Evolutionary conservation across 1,139 yeast species (phyloP).

Genomic region (Kurtzmaniella quercitrusa): DNA sequence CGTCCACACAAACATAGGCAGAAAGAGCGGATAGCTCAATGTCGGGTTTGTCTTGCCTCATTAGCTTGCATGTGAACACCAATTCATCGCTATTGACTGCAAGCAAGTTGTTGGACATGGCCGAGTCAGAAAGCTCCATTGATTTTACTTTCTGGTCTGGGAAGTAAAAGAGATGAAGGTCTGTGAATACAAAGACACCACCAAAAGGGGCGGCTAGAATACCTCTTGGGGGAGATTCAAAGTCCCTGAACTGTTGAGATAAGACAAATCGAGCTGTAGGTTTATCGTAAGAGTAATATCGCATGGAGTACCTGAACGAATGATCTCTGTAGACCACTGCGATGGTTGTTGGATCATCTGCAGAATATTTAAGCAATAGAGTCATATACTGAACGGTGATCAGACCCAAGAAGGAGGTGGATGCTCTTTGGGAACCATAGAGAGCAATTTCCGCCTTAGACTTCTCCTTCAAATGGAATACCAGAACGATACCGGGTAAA

Average conservation of each 20-base stretch:
- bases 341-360: conserved; percentile 9
- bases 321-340: conserved; percentile 36
- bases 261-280: conserved; percentile 11
- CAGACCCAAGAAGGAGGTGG: conserved; percentile 5
- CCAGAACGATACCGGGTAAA: conserved; percentile 28
- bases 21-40: conserved; percentile 1
- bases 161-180: conserved; percentile 29
- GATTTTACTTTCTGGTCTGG: conserved; percentile 15
- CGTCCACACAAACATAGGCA: conserved; percentile 5
- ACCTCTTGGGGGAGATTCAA: conserved; percentile 29
- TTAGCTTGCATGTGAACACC: conserved; percentile 11
- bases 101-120: conserved; percentile 5
- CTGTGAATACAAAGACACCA: conserved; percentile 30
- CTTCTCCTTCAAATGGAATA: conserved; percentile 14
- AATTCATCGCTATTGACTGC: conserved; percentile 9
- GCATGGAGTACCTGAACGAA: conserved; percentile 27
- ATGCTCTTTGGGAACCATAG: not conserved
- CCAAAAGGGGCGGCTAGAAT: conserved; percentile 20
- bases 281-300: conserved; percentile 22
- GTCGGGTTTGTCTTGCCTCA: not conserved
- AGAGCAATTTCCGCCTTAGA: conserved; percentile 19
- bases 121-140: conserved; percentile 11
- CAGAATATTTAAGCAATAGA: not conserved
- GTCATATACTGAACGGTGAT: conserved; percentile 3
- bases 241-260: conserved; percentile 28